These are phyloP conservation scores for Noccaea bulbosa DNA, from an alignment of 345 rosid species.

Conservation along the genomic window DNA sequence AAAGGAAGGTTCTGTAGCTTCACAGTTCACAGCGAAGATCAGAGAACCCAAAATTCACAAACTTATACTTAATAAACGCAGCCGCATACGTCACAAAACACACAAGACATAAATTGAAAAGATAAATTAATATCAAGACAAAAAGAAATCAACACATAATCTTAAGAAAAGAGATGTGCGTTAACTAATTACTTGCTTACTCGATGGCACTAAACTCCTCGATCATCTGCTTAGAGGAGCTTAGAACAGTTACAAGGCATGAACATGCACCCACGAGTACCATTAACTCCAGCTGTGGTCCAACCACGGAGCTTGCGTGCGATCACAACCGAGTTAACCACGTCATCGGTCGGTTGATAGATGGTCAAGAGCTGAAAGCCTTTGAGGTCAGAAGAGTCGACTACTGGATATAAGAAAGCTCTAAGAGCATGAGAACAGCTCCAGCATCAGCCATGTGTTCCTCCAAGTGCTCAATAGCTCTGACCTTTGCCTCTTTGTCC, in stretches of 20 bases:
- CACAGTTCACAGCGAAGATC: slow-evolving; percentile 16
- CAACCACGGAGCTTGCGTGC: slow-evolving; percentile 60
- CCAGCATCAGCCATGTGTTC: slow-evolving; percentile 72
- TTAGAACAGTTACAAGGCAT: slow-evolving; percentile 66
- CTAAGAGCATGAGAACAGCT: slow-evolving; percentile 95
- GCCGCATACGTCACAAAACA: slow-evolving; percentile 23
- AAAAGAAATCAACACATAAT: slow-evolving; percentile 7
- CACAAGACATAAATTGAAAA: slow-evolving; percentile 21
- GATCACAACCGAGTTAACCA: slow-evolving; percentile 80
- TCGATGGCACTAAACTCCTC: slow-evolving; percentile 49
- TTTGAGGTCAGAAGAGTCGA: slow-evolving; percentile 65
- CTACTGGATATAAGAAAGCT: slow-evolving; percentile 84
- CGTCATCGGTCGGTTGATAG: slow-evolving; percentile 85
- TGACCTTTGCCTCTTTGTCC: slow-evolving; percentile 66
- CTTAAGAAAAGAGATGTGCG: slow-evolving; percentile 14
- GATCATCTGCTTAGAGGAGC: slow-evolving; percentile 59
- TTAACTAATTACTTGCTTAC: slow-evolving; percentile 9
- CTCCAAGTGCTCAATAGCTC: slow-evolving; percentile 61
- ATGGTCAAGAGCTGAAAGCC: slow-evolving; percentile 76
- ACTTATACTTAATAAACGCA: slow-evolving; percentile 1
- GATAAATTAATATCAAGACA: neutral
- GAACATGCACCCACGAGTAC: slow-evolving; percentile 40
- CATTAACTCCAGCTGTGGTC: no score
- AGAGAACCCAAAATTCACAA: slow-evolving; percentile 27
- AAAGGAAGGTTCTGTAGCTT: slow-evolving; percentile 27